A percentile compares a stretch with the other conserved stretches of the same genome.
Evolutionary conservation across 257 asterid genomes (phyloP).

Genomic region (Forsythia suspensa): DNA sequence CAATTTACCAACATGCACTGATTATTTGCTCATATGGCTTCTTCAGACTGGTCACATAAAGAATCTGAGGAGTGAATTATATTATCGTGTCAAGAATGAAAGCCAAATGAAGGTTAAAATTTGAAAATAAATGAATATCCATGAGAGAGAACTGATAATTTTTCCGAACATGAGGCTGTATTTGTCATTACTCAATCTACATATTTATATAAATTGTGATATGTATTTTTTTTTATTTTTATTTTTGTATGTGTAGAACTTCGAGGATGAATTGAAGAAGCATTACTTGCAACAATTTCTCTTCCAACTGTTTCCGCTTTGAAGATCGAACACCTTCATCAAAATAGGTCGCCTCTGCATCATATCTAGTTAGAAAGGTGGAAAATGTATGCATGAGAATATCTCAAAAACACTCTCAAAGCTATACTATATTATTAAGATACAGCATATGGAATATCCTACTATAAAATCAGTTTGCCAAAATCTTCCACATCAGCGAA

Average conservation of each 20-base stretch:
- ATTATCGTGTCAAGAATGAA: background rate
- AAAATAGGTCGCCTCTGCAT: slow-evolving; percentile 80
- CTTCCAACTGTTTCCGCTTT: slow-evolving; percentile 87
- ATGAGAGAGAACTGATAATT: background rate
- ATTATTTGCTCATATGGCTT: background rate
- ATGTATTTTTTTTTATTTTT: background rate
- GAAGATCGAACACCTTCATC: slow-evolving; percentile 90
- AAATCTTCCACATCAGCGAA: background rate
- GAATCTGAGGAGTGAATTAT: background rate
- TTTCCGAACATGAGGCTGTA: background rate
- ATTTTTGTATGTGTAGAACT: background rate
- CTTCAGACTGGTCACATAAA: background rate
- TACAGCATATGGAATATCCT: background rate
- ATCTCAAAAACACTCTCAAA: background rate
- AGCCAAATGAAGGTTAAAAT: background rate
- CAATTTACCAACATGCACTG: background rate
- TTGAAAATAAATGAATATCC: background rate
- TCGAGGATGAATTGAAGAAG: slow-evolving; percentile 9
- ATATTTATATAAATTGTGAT: background rate
- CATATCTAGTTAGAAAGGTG: slow-evolving; percentile 60
- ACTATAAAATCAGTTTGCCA: background rate
- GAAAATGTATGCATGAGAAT: background rate
- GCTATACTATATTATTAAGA: background rate
- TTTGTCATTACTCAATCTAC: background rate
- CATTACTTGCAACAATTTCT: slow-evolving; percentile 87